phyloP scores from a whole-genome alignment of 352 stramenopile species.

The Globisporangium spinosum region DNA sequence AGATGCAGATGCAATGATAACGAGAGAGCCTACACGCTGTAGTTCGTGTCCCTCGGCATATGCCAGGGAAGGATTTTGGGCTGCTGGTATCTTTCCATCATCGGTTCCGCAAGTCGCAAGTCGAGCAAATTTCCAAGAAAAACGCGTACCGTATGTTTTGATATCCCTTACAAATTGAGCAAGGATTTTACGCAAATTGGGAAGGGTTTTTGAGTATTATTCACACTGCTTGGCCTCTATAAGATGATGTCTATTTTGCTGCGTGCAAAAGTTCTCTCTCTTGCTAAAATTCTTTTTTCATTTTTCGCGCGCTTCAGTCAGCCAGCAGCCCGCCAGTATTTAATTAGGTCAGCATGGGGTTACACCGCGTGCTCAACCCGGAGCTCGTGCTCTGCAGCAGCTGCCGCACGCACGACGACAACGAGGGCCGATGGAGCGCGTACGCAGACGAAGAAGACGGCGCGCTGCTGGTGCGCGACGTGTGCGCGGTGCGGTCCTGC shows the following conservation, averaged over 20 bases:
- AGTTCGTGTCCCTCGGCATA: too few species aligned
- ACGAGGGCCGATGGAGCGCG: conserved; percentile 28
- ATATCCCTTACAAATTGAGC: not conserved
- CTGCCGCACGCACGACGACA: conserved; percentile 36
- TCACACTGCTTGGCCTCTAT: too few species aligned
- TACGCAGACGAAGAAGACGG: conserved; percentile 29
- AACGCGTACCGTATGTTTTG: not conserved
- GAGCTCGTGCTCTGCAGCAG: conserved; percentile 56
- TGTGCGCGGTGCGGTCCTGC: conserved; percentile 50
- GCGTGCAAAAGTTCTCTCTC: not conserved
- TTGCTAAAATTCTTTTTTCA: too few species aligned
- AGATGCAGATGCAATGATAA: too few species aligned
- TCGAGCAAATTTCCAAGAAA: not conserved
- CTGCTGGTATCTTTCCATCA: not conserved
- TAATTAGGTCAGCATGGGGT: conserved; percentile 23
- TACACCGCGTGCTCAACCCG: conserved; percentile 44
- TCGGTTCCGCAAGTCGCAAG: not conserved
- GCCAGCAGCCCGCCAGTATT: not conserved
- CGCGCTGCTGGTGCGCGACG: conserved; percentile 50
- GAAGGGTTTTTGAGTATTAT: not conserved
- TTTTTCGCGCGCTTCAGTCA: too few species aligned
- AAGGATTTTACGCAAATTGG: not conserved
- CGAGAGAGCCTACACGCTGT: too few species aligned
- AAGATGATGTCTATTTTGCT: not conserved
- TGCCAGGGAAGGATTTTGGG: too few species aligned